phyloP scores from a whole-genome alignment of 257 asterid species.

The Nicotiana benthamiana region DNA sequence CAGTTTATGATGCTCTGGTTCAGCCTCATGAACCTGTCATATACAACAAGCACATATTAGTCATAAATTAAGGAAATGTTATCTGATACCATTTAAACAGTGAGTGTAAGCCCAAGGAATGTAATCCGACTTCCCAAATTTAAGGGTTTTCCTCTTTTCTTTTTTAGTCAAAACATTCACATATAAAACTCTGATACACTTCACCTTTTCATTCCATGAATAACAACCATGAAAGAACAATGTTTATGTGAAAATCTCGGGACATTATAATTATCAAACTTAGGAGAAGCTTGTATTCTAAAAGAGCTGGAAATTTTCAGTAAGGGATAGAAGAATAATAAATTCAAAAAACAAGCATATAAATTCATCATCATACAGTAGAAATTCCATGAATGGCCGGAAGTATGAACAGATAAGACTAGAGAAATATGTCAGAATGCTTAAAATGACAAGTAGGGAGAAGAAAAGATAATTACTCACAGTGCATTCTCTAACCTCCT shows the following conservation, averaged over 20 bases:
- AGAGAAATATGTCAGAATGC: background rate
- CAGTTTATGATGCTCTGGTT: conserved; percentile 23
- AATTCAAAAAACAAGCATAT: background rate
- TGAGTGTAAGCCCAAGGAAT: background rate
- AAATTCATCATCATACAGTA: background rate
- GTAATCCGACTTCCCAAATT: background rate
- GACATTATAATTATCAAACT: background rate
- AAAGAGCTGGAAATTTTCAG: background rate
- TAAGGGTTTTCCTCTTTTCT: background rate
- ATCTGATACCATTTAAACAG: background rate
- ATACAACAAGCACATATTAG: conserved; percentile 3
- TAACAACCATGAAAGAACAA: background rate
- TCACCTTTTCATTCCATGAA: background rate
- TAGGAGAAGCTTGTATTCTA: background rate
- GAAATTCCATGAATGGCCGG: background rate
- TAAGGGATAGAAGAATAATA: background rate
- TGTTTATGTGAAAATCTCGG: background rate
- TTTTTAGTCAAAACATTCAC: background rate
- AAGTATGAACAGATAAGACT: background rate
- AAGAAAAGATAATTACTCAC: conserved; percentile 14
- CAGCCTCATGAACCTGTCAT: conserved; percentile 33
- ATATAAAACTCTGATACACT: background rate
- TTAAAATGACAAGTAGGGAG: background rate
- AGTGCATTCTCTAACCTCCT: conserved; percentile 22
- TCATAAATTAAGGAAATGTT: background rate